Conservation (phyloP, 768 basidiomycete species). For the Asterophora parasitica region DNA sequence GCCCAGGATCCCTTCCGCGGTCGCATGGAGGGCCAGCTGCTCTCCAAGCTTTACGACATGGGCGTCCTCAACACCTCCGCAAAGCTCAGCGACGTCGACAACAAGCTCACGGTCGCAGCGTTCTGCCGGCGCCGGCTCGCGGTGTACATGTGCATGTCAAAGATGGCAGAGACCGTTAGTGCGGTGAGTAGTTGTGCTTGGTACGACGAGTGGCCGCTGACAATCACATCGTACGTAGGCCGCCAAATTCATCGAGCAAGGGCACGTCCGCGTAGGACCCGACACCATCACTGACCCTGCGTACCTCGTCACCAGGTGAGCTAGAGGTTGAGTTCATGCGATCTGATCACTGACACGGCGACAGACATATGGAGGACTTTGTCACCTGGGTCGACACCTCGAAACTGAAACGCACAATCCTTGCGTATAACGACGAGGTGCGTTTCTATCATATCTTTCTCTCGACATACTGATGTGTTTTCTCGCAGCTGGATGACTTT, state of each 20-base stretch:
- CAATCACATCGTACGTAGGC: slow-evolving; percentile 49
- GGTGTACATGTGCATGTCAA: slow-evolving; percentile 86
- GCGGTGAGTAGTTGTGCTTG: slow-evolving; percentile 55
- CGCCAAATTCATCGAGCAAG: slow-evolving; percentile 96
- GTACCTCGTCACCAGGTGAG: slow-evolving; percentile 84
- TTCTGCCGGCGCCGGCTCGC: slow-evolving; percentile 91
- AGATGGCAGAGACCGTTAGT: slow-evolving; percentile 95
- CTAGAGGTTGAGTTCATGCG: not conserved
- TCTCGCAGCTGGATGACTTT: slow-evolving; percentile 82
- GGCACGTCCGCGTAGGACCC: slow-evolving; percentile 95
- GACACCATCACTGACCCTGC: slow-evolving; percentile 96
- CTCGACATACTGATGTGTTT: slow-evolving; percentile 8
- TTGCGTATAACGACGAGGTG: slow-evolving; percentile 96
- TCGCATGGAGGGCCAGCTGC: slow-evolving; percentile 79
- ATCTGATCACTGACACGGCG: not conserved
- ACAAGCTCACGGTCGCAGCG: slow-evolving; percentile 92
- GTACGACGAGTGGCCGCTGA: too few relatives aligned
- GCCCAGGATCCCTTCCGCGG: slow-evolving; percentile 84
- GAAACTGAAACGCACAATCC: slow-evolving; percentile 92
- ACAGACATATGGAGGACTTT: slow-evolving; percentile 96
- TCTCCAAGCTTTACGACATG: slow-evolving; percentile 96
- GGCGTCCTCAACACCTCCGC: slow-evolving; percentile 83
- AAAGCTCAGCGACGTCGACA: slow-evolving; percentile 93
- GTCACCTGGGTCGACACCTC: slow-evolving; percentile 99
- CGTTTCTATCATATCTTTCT: not conserved